A percentile compares a stretch with the other conserved stretches of the same genome.
phyloP scores from a whole-genome alignment of 495 filamentous ascomycete species.

The Cladorrhinum samala region DNA sequence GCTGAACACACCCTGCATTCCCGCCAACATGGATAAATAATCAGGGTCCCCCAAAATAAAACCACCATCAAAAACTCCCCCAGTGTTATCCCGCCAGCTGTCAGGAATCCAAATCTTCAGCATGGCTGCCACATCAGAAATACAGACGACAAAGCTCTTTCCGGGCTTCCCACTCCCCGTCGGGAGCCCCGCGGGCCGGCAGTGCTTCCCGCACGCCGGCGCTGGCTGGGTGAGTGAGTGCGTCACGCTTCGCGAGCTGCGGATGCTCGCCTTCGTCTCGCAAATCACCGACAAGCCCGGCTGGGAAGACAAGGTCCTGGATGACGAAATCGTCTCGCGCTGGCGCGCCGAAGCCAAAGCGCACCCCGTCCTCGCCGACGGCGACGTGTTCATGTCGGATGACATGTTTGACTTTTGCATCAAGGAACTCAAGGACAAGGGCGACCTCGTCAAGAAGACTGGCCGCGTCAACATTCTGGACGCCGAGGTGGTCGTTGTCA shows the following conservation, averaged over 20 bases:
- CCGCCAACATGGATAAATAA: too few relatives aligned
- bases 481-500: conserved; percentile 22
- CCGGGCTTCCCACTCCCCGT: background rate
- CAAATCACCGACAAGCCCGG: conserved; percentile 37
- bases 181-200: background rate
- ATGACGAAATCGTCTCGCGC: conserved; percentile 34
- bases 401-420: conserved; percentile 49
- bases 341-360: conserved; percentile 24
- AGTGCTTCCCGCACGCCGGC: conserved; percentile 9
- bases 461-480: conserved; percentile 29
- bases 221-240: conserved; percentile 6
- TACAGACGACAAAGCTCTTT: background rate
- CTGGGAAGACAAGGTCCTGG: conserved; percentile 52
- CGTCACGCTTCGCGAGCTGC: conserved; percentile 36
- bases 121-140: background rate
- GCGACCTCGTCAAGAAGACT: conserved; percentile 21
- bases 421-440: conserved; percentile 45
- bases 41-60: too few relatives aligned
- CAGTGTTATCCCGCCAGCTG: too few relatives aligned
- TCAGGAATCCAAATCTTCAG: background rate
- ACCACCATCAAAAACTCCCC: too few relatives aligned
- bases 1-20: too few relatives aligned
- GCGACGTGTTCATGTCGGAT: conserved; percentile 31
- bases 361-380: conserved; percentile 11
- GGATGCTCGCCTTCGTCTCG: conserved; percentile 35